These are phyloP conservation scores for Penicillium bovifimosum DNA, from an alignment of 495 filamentous ascomycete species.

Conservation along the genomic window DNA sequence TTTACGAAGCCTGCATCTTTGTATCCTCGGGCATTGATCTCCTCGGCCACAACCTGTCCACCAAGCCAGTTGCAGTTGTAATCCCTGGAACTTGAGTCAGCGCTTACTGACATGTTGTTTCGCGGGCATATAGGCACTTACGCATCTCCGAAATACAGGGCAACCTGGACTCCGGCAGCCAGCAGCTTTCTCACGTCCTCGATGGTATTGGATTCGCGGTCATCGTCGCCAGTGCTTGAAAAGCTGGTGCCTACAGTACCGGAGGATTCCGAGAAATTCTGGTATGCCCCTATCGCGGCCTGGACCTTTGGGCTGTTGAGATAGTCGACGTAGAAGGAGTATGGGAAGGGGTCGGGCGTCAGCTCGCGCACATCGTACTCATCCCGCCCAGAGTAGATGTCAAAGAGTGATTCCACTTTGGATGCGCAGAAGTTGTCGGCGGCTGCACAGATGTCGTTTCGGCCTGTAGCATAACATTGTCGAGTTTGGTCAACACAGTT, in stretches of 20 bases:
- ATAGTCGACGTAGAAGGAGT: constrained; percentile 52
- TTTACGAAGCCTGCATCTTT: constrained; percentile 48
- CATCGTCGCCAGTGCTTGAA: constrained; percentile 52
- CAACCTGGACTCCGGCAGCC: constrained; percentile 46
- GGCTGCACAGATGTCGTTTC: constrained; percentile 43
- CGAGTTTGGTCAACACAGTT: constrained; percentile 55
- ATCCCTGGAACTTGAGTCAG: constrained; percentile 28
- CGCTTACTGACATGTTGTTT: background rate
- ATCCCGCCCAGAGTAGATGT: constrained; percentile 47
- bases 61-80: constrained; percentile 62
- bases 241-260: constrained; percentile 47
- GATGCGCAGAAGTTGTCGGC: constrained; percentile 51
- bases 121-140: background rate
- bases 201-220: constrained; percentile 45
- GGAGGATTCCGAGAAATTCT: constrained; percentile 49
- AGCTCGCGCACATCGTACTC: constrained; percentile 59
- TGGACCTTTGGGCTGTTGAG: constrained; percentile 53
- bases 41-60: constrained; percentile 44
- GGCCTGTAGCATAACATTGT: constrained; percentile 40
- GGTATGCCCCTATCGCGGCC: constrained; percentile 52
- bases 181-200: constrained; percentile 46
- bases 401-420: constrained; percentile 49
- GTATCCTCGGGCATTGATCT: constrained; percentile 44
- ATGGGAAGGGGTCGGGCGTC: constrained; percentile 55
- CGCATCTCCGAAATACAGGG: constrained; percentile 56